Base-by-base conservation (phyloP, 306 rosid species). In the Vachellia collinsii region DNA sequence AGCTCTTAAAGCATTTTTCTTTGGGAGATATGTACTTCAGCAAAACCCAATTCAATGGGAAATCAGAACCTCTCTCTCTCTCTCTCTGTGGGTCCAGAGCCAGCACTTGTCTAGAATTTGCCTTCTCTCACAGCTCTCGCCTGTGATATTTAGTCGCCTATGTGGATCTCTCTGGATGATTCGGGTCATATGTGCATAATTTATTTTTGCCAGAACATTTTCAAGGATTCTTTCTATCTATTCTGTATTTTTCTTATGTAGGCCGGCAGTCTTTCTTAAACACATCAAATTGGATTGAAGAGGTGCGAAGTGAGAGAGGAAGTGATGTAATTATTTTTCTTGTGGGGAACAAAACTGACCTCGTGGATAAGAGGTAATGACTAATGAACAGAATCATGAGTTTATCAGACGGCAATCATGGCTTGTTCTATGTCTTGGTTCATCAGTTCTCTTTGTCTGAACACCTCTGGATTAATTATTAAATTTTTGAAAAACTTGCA, bases 261-360 rank as follows among this genome's bases (percentile, higher is more conserved):
- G 93, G 93, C 76, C 80, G 91, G 77, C 91, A 88, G 41, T 83
- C 93, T 64, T 91, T 91, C 82, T 76, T 91, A 56, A 91, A 88
- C 70, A 91, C 92, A 65, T 75, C 90, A 42, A 91, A 89, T 85
- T 91, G 97, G 97, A 89, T 91, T 76, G 97, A 91, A 81, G 92
- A 91, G 90, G 97, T 91, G 84, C 88, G 91, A 66, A 89, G 88
- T 65, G 97, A 89, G 85, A 67, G 92, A 74, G 97, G 92, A 19
- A 84, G 83, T 77, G 97, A 89, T 85, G 97, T 91, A 50, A 91
- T 91, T 79, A 85, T 91, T 82, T 91, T 91, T 70, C 88, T 91
- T 77, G 93, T 89, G 58, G 93, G 93, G 38, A 91, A 91, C 90
- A 91, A 91, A 88, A 91, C 93, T 22, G 92, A 91, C 73, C 92